Evolutionary conservation across 1,284 basidiomycete genomes (phyloP).

Genomic region (Apiotrichum mycotoxinovorans): DNA sequence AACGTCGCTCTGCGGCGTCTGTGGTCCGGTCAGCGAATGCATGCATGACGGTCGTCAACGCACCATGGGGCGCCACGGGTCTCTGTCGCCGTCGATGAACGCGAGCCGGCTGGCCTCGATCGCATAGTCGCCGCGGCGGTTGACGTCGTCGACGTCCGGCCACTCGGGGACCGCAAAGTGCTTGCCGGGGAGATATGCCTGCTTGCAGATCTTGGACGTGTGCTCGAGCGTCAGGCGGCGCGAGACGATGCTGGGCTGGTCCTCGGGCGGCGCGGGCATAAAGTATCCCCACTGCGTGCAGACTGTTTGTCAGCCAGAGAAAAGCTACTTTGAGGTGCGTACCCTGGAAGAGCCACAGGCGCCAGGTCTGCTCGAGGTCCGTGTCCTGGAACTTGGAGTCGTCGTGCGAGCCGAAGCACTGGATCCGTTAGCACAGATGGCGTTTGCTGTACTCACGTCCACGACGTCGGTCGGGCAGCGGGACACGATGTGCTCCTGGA

Average conservation of each 20-base stretch:
- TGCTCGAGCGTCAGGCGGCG: slow-evolving; percentile 71
- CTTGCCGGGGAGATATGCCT: slow-evolving; percentile 77
- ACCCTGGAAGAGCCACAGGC: slow-evolving; percentile 81
- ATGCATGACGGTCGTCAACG: slow-evolving; percentile 3
- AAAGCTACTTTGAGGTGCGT: neutral
- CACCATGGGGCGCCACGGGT: slow-evolving; percentile 79
- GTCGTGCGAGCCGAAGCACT: slow-evolving; percentile 84
- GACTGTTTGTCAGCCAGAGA: slow-evolving; percentile 28
- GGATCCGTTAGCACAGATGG: slow-evolving; percentile 1
- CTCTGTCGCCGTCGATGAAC: slow-evolving; percentile 59
- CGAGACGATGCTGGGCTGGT: slow-evolving; percentile 36
- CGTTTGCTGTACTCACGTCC: slow-evolving; percentile 54
- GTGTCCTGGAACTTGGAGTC: slow-evolving; percentile 63
- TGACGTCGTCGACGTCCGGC: slow-evolving; percentile 77
- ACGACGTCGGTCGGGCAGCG: slow-evolving; percentile 60
- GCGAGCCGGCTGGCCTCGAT: slow-evolving; percentile 74
- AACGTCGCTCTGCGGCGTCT: slow-evolving; percentile 73
- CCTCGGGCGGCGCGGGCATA: slow-evolving; percentile 43
- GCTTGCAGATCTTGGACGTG: slow-evolving; percentile 72
- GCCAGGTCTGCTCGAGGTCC: slow-evolving; percentile 67
- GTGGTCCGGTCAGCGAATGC: too few relatives aligned
- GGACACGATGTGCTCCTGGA: slow-evolving; percentile 65
- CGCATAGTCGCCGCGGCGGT: slow-evolving; percentile 69
- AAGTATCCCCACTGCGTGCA: slow-evolving; percentile 97
- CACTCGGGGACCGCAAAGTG: slow-evolving; percentile 65